phyloP scores from a whole-genome alignment of 768 basidiomycete species.

The Boletus tomentosulus region DNA sequence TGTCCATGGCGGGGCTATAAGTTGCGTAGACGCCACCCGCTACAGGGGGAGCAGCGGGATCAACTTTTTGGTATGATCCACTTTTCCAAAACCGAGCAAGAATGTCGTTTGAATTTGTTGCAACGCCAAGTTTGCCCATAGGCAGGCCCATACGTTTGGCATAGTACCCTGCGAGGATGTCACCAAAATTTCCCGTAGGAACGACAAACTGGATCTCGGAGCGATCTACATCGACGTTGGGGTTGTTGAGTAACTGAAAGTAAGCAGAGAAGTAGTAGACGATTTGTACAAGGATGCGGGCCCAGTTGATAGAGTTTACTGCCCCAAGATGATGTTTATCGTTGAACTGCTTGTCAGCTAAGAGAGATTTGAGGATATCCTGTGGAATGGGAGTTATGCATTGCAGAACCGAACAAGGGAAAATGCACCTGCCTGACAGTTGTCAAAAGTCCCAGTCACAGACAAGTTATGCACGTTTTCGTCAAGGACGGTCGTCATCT shows the following conservation, averaged over 20 bases:
- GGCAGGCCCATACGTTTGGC: constrained; percentile 94
- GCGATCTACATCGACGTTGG: constrained; percentile 34
- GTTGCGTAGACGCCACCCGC: constrained; percentile 77
- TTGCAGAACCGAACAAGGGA: not conserved
- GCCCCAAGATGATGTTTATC: constrained; percentile 85
- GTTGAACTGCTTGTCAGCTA: constrained; percentile 85
- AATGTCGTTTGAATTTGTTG: constrained; percentile 98
- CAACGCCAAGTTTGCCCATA: constrained; percentile 77
- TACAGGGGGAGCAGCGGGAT: constrained; percentile 37
- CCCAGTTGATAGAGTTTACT: constrained; percentile 99
- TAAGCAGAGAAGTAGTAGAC: constrained; percentile 98
- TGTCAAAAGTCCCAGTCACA: constrained; percentile 92
- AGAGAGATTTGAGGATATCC: constrained; percentile 93
- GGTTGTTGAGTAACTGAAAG: constrained; percentile 66
- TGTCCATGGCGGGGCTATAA: constrained; percentile 98
- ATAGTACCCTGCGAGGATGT: constrained; percentile 94
- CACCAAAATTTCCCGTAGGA: constrained; percentile 98
- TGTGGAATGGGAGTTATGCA: constrained; percentile 26
- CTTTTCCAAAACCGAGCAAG: constrained; percentile 91
- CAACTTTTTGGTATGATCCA: constrained; percentile 85
- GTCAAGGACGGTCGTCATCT: constrained; percentile 98
- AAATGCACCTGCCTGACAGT: constrained; percentile 70
- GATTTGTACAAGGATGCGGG: constrained; percentile 95
- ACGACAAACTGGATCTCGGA: constrained; percentile 86
- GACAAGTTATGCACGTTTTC: constrained; percentile 92